Base-by-base conservation (phyloP, 1,284 basidiomycete species). In the Cystobasidium pallidum region DNA sequence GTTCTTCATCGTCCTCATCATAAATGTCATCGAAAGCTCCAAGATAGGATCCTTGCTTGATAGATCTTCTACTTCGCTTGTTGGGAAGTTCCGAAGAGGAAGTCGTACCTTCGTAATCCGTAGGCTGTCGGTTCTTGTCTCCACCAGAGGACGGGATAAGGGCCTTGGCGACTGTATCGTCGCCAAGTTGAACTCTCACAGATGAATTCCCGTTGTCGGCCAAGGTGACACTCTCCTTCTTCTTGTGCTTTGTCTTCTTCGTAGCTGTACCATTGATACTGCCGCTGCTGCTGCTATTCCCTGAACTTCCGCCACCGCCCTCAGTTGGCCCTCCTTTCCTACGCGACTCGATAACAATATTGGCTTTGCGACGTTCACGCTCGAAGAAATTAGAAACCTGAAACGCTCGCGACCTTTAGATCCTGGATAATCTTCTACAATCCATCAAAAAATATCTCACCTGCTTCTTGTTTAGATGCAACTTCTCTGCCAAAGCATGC, bases 351-450 rank as follows among this genome's bases (percentile, higher is more conserved):
- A 71, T 59, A 2, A 64, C 68, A 39, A 71, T 63, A 41, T 59
- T 59, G 45, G 68, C 68, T 49, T 71, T 71, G 28, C 68, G 30
- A 15, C 68, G 59, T 43, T 64, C 61, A 30, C 68, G 45, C 45
- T 71, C 68, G 36, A 71, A 71, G 61, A 71, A 71, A 51, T 71
- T 71, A 17, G 68, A 71, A 19, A 71, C 68, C 68, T 71, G 67
- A 6, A 45, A 43, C 24, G 32, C 3, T 10, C 4, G 6, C 19
- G 26, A 34, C 15, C 36, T 19, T 17, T 11, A 39, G 41, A n/a
- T n/a, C 21, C 47, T 8, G 47, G 7, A n/a, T 51, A 8, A 51
- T 51, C 24, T 51, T 24, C 8, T 54, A 30, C 51, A 54, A 28
- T 6, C 3, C 17, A 13, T 54, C 8, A 36, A 17, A 21, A 43